These are phyloP conservation scores for Tricholoma sp. DNA, from an alignment of 768 basidiomycete species.

Conservation along the genomic window DNA sequence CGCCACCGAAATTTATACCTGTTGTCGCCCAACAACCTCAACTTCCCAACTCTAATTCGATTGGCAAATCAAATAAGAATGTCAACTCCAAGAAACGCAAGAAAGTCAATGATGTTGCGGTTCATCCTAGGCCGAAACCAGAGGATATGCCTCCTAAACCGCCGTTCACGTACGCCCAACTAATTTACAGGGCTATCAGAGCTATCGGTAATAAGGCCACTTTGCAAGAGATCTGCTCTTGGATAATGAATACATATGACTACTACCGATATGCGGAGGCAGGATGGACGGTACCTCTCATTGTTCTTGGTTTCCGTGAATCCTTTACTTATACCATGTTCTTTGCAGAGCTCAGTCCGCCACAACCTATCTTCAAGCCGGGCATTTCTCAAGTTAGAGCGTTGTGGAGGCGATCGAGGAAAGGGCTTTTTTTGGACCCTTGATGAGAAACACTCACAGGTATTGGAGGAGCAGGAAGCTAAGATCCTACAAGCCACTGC, in stretches of 20 bases:
- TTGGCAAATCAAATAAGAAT: conserved; percentile 41
- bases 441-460: conserved; percentile 66
- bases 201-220: conserved; percentile 82
- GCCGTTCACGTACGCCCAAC: conserved; percentile 82
- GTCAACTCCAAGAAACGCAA: conserved; percentile 66
- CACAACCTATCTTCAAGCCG: conserved; percentile 92
- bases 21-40: conserved; percentile 30
- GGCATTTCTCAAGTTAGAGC: conserved; percentile 88
- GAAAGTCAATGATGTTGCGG: conserved; percentile 47
- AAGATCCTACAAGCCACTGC: conserved; percentile 39
- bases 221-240: conserved; percentile 84
- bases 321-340: conserved; percentile 6
- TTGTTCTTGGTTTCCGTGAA: conserved; percentile 5
- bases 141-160: conserved; percentile 88
- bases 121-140: conserved; percentile 43
- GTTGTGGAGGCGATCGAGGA: conserved; percentile 77
- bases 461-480: conserved; percentile 66
- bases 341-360: conserved; percentile 79
- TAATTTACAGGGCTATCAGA: conserved; percentile 88
- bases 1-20: conserved; percentile 34
- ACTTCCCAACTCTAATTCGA: conserved; percentile 60
- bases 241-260: conserved; percentile 85
- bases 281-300: conserved; percentile 80
- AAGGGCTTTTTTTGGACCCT: conserved; percentile 95
- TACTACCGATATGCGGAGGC: conserved; percentile 87